phyloP scores from a whole-genome alignment of 257 asterid species.

The Paraleonurus japonicus region DNA sequence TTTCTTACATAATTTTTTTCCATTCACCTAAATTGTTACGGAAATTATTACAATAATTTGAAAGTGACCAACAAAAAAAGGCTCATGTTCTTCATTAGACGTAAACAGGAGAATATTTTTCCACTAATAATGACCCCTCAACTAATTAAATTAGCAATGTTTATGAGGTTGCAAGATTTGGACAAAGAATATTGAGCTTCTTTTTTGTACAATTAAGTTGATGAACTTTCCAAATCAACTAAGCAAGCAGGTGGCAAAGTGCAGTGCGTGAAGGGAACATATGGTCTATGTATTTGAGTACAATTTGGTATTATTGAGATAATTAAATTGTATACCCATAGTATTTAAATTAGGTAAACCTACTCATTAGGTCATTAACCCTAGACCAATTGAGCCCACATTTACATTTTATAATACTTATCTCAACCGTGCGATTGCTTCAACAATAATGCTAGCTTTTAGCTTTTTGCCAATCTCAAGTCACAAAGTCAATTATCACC shows the following conservation, averaged over 20 bases:
- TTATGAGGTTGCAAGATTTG: conserved; percentile 12
- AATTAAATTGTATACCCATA: conserved; percentile 6
- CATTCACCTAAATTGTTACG: neutral
- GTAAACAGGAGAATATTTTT: neutral
- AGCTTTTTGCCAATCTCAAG: conserved; percentile 28
- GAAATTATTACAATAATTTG: neutral
- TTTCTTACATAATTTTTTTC: neutral
- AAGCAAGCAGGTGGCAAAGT: conserved; percentile 21
- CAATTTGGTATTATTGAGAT: conserved; percentile 7
- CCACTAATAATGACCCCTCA: conserved; percentile 23
- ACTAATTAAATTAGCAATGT: conserved; percentile 9
- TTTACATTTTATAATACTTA: conserved; percentile 1
- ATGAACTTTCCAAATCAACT: conserved; percentile 30
- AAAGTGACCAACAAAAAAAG: conserved; percentile 10
- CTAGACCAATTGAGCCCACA: conserved; percentile 34
- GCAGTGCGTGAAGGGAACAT: conserved; percentile 41
- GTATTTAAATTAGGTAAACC: conserved; percentile 40
- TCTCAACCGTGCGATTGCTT: conserved; percentile 35
- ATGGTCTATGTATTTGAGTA: conserved; percentile 29
- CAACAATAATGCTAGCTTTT: conserved; percentile 18
- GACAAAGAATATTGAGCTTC: conserved; percentile 16
- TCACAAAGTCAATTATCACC: conserved; percentile 16
- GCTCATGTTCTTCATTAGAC: conserved; percentile 18
- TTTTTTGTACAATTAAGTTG: conserved; percentile 2
- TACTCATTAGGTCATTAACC: conserved; percentile 31